A percentile compares a stretch with the other conserved stretches of the same genome.
These are phyloP conservation scores for Cyclostephanos tholiformis DNA, from an alignment of 108 stramenopile species.

Conservation along the genomic window DNA sequence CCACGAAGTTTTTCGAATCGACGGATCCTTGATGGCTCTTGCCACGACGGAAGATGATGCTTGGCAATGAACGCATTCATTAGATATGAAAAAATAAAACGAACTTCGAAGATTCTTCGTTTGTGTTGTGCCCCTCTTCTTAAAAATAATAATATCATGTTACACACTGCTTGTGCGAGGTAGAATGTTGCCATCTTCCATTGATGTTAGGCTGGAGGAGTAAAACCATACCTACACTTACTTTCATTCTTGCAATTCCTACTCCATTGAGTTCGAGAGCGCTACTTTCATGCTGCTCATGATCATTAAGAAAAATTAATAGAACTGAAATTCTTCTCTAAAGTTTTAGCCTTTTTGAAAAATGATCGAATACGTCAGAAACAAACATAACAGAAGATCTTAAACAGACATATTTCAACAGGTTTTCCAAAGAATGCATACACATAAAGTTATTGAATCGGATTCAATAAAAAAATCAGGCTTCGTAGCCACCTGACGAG, in stretches of 20 bases:
- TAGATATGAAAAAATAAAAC: background rate
- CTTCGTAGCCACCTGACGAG: constrained; percentile 20
- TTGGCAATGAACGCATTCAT: background rate
- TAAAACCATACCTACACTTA: too few relatives aligned
- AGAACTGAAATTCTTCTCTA: background rate
- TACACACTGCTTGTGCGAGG: too few relatives aligned
- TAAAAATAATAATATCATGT: too few relatives aligned
- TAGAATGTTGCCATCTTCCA: too few relatives aligned
- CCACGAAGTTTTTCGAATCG: constrained; percentile 15
- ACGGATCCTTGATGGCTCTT: constrained; percentile 7
- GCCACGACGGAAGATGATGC: background rate
- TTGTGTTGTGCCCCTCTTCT: too few relatives aligned
- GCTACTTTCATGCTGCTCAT: too few relatives aligned
- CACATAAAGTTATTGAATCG: constrained; percentile 10
- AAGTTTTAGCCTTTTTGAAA: background rate
- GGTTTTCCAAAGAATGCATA: constrained; percentile 13
- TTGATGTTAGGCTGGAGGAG: too few relatives aligned
- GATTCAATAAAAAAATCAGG: constrained; percentile 4
- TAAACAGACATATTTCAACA: constrained; percentile 13
- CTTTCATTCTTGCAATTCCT: too few relatives aligned
- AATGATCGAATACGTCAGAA: background rate
- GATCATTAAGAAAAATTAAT: background rate
- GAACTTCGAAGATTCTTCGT: too few relatives aligned
- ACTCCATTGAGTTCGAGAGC: too few relatives aligned
- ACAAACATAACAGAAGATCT: background rate